A percentile compares a stretch with the other conserved stretches of the same genome.
phyloP scores from a whole-genome alignment of 129 eudicot genomes.

The Oenanthe sinensis region DNA sequence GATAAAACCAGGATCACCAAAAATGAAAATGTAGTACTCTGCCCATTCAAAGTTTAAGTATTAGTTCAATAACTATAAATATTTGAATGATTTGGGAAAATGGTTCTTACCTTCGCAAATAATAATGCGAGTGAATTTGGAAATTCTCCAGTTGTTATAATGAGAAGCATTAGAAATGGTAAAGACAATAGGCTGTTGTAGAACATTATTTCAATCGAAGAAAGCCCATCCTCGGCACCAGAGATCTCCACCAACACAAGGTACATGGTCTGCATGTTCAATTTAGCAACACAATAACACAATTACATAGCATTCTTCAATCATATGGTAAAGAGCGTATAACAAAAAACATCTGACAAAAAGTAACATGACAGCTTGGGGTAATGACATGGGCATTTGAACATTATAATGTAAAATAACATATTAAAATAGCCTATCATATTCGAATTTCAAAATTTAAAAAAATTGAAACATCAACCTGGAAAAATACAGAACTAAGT shows the following conservation, averaged over 20 bases:
- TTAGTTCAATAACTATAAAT: background rate
- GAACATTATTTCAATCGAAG: constrained; percentile 90
- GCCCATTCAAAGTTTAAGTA: constrained; percentile 21
- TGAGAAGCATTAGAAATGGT: constrained; percentile 75
- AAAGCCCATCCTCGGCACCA: constrained; percentile 95
- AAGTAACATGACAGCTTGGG: background rate
- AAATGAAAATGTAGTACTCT: constrained; percentile 68
- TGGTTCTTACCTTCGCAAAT: constrained; percentile 65
- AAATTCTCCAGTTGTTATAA: constrained; percentile 73
- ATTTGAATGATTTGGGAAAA: background rate
- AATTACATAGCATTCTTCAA: background rate
- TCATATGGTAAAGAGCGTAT: background rate
- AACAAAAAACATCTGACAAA: background rate
- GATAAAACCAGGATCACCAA: constrained; percentile 62
- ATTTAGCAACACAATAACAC: constrained; percentile 15
- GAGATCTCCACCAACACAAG: constrained; percentile 92
- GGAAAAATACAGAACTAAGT: constrained; percentile 80
- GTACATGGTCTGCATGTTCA: constrained; percentile 87
- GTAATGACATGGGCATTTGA: background rate
- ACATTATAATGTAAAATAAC: background rate
- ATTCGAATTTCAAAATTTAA: background rate
- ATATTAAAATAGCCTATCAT: too few relatives aligned
- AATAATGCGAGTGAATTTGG: constrained; percentile 66
- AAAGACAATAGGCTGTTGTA: constrained; percentile 81
- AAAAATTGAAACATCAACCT: constrained; percentile 28